A percentile compares a stretch with the other conserved stretches of the same genome.
These are phyloP conservation scores for Penicillium angulare DNA, from an alignment of 495 filamentous ascomycete species.

Conservation along the genomic window DNA sequence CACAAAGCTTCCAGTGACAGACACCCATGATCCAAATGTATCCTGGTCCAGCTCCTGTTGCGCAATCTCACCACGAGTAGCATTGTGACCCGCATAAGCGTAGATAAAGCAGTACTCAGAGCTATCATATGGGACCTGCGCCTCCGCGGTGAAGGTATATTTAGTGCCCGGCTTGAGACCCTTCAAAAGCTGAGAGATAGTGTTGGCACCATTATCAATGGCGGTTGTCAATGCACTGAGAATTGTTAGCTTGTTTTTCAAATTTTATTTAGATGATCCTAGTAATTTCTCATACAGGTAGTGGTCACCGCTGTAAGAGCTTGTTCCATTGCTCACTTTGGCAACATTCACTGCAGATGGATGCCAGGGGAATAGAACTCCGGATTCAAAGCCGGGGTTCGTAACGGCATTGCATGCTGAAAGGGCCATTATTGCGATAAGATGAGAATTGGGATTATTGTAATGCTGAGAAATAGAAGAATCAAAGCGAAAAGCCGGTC, in stretches of 20 bases:
- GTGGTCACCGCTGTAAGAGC: slow-evolving; percentile 21
- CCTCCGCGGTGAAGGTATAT: slow-evolving; percentile 17
- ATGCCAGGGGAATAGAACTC: slow-evolving; percentile 21
- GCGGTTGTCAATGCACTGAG: slow-evolving; percentile 20
- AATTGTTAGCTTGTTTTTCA: background rate
- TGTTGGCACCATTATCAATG: slow-evolving; percentile 21
- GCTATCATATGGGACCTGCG: slow-evolving; percentile 12
- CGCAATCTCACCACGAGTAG: slow-evolving; percentile 14
- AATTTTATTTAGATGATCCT: background rate
- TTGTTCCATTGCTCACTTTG: slow-evolving; percentile 17
- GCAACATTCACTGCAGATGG: slow-evolving; percentile 21
- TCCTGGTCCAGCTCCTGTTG: slow-evolving; percentile 3
- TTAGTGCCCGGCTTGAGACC: slow-evolving; percentile 8
- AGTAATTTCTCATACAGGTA: slow-evolving; percentile 19
- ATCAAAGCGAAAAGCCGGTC: background rate
- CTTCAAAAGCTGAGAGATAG: slow-evolving; percentile 17
- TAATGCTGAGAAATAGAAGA: no score
- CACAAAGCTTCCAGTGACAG: slow-evolving; percentile 17
- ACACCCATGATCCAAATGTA: slow-evolving; percentile 16
- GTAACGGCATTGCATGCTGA: slow-evolving; percentile 23
- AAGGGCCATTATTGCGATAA: slow-evolving; percentile 12
- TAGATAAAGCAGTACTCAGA: slow-evolving; percentile 20
- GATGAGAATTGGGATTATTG: background rate
- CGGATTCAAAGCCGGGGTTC: slow-evolving; percentile 29
- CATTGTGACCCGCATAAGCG: slow-evolving; percentile 20